These are phyloP conservation scores for Leucogyrophana mollusca DNA, from an alignment of 768 basidiomycete genomes.

Conservation along the genomic window DNA sequence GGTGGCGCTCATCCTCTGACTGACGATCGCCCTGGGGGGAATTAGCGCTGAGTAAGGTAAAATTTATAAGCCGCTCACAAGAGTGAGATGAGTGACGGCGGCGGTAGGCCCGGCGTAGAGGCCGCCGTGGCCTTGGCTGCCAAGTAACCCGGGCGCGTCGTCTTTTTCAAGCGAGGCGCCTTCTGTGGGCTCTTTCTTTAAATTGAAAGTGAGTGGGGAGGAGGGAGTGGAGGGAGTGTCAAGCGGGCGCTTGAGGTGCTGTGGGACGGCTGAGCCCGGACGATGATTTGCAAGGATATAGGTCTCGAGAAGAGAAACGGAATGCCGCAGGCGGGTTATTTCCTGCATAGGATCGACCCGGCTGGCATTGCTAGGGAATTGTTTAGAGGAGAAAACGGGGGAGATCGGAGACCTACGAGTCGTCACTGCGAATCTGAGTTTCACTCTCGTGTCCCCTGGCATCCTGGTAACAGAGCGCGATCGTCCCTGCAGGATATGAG, in stretches of 20 bases:
- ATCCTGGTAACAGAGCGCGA: conserved; percentile 79
- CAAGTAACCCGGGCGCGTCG: conserved; percentile 62
- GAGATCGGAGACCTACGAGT: conserved; percentile 26
- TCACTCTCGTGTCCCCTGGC: conserved; percentile 63
- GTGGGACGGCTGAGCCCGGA: conserved; percentile 13
- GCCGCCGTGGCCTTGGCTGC: conserved; percentile 63
- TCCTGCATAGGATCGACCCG: conserved; percentile 40
- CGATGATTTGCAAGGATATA: conserved; percentile 32
- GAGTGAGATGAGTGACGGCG: conserved; percentile 64
- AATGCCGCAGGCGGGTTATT: conserved; percentile 39
- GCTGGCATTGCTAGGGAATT: conserved; percentile 26
- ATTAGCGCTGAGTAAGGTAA: conserved; percentile 9
- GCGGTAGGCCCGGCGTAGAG: conserved; percentile 81
- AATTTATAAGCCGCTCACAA: conserved; percentile 39
- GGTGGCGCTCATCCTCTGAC: conserved; percentile 55
- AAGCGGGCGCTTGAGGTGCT: conserved; percentile 27
- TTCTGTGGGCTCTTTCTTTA: conserved; percentile 56
- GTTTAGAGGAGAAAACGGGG: conserved; percentile 35
- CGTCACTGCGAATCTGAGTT: conserved; percentile 55
- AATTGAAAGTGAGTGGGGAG: conserved; percentile 36
- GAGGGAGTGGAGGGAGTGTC: conserved; percentile 28
- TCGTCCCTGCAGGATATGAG: conserved; percentile 55
- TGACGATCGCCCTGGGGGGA: conserved; percentile 40
- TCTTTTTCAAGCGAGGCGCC: conserved; percentile 45
- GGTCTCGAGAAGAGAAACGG: conserved; percentile 37